Evolutionary conservation across 1,284 basidiomycete genomes (phyloP), one percentile per base, ranked within the genome.

Genomic region (Tetrapyrgos nigripes): DNA sequence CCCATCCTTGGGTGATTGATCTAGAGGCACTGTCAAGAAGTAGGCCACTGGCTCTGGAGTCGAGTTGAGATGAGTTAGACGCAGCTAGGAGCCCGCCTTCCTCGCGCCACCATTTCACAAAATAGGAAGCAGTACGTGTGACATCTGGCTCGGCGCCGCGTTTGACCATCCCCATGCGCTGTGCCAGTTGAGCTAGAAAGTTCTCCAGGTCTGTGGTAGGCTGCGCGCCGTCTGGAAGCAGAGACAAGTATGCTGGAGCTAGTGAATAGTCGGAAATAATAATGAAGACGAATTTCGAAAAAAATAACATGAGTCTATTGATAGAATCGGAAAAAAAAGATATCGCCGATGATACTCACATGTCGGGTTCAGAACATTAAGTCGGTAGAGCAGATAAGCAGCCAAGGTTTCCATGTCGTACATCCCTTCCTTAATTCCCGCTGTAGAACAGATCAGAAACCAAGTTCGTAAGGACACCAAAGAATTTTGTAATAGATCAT

Each of bases 361-460:
- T 60, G 81, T 73, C 21, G 88, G 86, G 73, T 92, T 83, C 54
- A 94, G 77, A 48, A 92, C 75, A 74, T 96, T 96, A 60, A 98
- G 78, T 61, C 91, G 83, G 75, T 92, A 96, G n/a, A 97, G 75
- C 21, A 98, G 80, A 76, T 98, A 98, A 61, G 93, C 86, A 26
- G 92, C 91, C 37, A 97, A 82, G 2, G 87, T 81, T 71, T 97
- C 92, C 50, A 87, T 79, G 72, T 96, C 93, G 70, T 97, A 97
- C 56, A 98, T 76, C 11, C 91, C 89, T 78, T 96, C 93, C 76
- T 98, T 98, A 77, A 98, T 96, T 23, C 96, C 97, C 64, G 93
- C 96, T 94, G 68, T 66, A 43, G 60, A 69, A 59, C 55, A 58
- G 59, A 62, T 61, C 49, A 53, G 58, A 61, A 63, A 46, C 46